Percentiles rank a stretch among this genome's conserved stretches.
Evolutionary conservation across 306 rosid genomes (phyloP).

Genomic region (Rosa rugosa): DNA sequence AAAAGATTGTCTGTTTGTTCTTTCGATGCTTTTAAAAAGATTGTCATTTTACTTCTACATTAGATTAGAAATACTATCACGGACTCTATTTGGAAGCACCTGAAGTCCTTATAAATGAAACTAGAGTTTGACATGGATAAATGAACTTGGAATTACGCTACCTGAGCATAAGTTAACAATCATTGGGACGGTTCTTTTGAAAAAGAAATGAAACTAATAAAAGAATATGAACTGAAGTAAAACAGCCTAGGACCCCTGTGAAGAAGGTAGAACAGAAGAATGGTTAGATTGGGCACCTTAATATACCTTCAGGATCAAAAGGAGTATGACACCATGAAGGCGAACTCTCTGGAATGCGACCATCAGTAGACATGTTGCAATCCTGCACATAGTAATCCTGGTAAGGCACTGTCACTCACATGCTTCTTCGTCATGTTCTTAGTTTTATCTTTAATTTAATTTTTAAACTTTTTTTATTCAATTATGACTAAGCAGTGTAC

Average conservation of each 20-base stretch:
- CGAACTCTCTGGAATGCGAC: conserved; percentile 62
- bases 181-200: background rate
- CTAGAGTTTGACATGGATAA: background rate
- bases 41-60: background rate
- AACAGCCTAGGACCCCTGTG: conserved; percentile 1
- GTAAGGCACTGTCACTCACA: conserved; percentile 27
- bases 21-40: background rate
- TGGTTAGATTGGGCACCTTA: conserved; percentile 58
- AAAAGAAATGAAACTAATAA: background rate
- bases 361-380: conserved; percentile 56
- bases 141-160: background rate
- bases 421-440: background rate
- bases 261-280: conserved; percentile 5
- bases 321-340: conserved; percentile 92
- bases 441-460: background rate
- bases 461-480: background rate
- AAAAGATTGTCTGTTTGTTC: background rate
- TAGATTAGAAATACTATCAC: background rate
- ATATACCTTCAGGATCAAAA: conserved; percentile 93
- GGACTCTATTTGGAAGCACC: no score
- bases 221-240: background rate
- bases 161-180: background rate
- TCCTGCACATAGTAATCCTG: conserved; percentile 56
- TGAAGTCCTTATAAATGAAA: background rate
- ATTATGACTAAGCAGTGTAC: conserved; percentile 4